Base-by-base conservation (phyloP, 2,329 filamentous ascomycete genomes). In the Metarhizium rileyi region DNA sequence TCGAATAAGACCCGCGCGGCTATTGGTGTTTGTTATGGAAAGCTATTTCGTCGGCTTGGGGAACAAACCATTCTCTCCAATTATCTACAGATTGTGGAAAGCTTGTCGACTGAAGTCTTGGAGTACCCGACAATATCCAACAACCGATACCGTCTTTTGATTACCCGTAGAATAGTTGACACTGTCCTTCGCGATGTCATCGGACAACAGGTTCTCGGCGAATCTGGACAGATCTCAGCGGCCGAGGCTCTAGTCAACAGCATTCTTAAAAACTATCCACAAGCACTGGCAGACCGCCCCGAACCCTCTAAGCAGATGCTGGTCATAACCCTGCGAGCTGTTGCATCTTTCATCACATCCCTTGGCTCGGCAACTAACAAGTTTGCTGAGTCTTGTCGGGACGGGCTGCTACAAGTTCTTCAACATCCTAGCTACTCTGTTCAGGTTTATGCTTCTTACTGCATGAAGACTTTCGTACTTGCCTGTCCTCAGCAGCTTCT, bases 341-440 rank as follows among this genome's bases (percentile, higher is more conserved):
- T 97, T 5, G 80, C 86, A 1, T 86, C 88, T 4, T 72, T 98
- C 30, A 86, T 96, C 53, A 74, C 77, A 38, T 85, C 81, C 0
- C 75, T 98, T 4, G 91, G 90, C 3, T 91, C 91, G 20, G 90
- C 90, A 2, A 79, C 87, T 30, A 87, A 83, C 53, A 74, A 73
- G 48, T 82, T 96, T 57, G 86, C 89, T 7, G 94, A 98, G 55
- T 65, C 77, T 14, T 95, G 89, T 63, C 81, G 91, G 46, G 93
- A 98, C 64, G 86, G 86, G 4, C 71, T 98, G 28, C 73, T 97
- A 36, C 90, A 96, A 64, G 87, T 95, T 5, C 73, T 97, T 25
- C 88, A 95, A 59, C 93, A 98, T 66, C 89, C 90, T 1, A 96
- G 89, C 67, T 97, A 97, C 66, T 93, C 90, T 4, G 93, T 98